These are phyloP conservation scores for Diaporthe eres DNA, from an alignment of 2,329 filamentous ascomycete species.

Conservation along the genomic window DNA sequence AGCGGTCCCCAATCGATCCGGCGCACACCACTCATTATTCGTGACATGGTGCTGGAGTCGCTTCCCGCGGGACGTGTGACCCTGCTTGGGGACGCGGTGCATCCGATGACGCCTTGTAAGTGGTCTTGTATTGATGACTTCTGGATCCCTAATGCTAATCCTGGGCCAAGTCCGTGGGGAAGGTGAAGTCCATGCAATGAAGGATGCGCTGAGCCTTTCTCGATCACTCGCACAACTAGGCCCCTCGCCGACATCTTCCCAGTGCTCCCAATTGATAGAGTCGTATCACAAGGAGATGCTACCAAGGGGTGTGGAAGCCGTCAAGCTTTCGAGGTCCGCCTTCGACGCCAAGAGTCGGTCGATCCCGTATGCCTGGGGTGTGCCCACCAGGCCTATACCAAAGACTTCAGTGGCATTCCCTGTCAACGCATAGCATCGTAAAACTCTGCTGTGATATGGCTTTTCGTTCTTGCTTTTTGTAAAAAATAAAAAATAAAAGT, in stretches of 20 bases:
- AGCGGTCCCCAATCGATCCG: not conserved
- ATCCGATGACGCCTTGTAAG: conserved; percentile 22
- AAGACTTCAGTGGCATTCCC: not conserved
- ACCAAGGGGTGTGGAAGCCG: not conserved
- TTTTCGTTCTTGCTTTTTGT: not conserved
- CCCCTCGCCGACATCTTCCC: not conserved
- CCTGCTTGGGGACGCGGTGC: conserved; percentile 18
- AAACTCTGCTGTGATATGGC: not conserved
- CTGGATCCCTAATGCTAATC: not conserved
- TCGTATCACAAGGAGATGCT: conserved; percentile 11
- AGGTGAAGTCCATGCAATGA: conserved; percentile 4
- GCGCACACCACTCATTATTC: not conserved
- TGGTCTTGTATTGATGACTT: not conserved
- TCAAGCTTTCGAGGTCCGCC: conserved; percentile 11
- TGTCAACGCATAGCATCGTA: not conserved
- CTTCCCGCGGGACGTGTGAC: conserved; percentile 12
- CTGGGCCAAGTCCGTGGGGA: not conserved
- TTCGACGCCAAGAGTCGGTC: not conserved
- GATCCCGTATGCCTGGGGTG: conserved; percentile 7
- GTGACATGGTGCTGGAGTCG: conserved; percentile 1
- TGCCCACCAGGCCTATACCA: not conserved
- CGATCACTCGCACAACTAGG: not conserved
- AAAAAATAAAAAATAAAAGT: too few species aligned
- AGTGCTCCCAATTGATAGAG: conserved; percentile 1
- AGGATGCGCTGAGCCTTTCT: conserved; percentile 1